These are phyloP conservation scores for Agastache rugosa DNA, from an alignment of 257 asterid genomes.

Conservation along the genomic window DNA sequence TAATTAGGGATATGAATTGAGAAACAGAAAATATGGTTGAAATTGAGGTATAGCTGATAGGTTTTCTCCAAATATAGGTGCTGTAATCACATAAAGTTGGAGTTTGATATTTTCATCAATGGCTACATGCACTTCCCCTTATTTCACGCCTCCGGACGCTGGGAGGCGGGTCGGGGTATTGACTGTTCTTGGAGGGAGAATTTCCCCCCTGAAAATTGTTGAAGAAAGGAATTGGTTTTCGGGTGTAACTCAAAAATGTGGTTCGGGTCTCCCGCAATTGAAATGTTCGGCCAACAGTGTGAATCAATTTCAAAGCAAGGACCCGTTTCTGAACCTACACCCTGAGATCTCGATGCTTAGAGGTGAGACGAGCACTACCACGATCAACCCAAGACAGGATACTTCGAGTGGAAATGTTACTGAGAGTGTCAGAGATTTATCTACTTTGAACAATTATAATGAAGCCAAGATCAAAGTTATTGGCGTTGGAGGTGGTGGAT, in stretches of 20 bases:
- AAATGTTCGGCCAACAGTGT: conserved; percentile 72
- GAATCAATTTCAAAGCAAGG: conserved; percentile 69
- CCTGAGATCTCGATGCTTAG: conserved; percentile 91
- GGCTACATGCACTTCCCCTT: conserved; percentile 70
- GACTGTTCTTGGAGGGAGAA: conserved; percentile 61
- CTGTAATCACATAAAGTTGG: conserved; percentile 24
- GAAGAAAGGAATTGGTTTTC: conserved; percentile 58
- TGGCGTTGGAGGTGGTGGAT: conserved; percentile 99
- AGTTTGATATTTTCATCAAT: conserved; percentile 44
- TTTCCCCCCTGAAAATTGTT: conserved; percentile 52
- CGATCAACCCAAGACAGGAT: conserved; percentile 59
- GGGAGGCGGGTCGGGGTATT: conserved; percentile 56
- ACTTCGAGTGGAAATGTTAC: conserved; percentile 55
- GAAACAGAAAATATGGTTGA: conserved; percentile 7
- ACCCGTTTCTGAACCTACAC: conserved; percentile 79
- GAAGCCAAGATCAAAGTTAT: conserved; percentile 97
- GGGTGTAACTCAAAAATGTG: conserved; percentile 42
- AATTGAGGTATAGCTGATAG: conserved; percentile 26
- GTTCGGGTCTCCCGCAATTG: conserved; percentile 45
- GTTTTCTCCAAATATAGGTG: conserved; percentile 31
- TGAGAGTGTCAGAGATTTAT: conserved; percentile 61
- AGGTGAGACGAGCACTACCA: conserved; percentile 65
- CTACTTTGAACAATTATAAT: conserved; percentile 54
- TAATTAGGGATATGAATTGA: conserved; percentile 29
- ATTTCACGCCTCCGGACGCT: conserved; percentile 61